phyloP scores from a whole-genome alignment of 345 rosid species.

The Salix caprea region DNA sequence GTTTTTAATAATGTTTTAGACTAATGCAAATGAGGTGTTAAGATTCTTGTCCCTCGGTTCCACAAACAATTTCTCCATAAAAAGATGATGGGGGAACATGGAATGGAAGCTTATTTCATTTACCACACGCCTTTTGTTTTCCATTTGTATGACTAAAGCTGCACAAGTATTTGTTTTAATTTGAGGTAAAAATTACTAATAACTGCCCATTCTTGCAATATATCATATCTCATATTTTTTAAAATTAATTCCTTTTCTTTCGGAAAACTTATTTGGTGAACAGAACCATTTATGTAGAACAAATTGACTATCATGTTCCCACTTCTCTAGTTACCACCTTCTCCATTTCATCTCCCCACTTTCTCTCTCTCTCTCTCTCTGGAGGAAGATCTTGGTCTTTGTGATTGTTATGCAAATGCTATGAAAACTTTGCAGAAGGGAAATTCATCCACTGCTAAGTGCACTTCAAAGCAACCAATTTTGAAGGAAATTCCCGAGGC shows the following conservation, averaged over 20 bases:
- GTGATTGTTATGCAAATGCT: neutral
- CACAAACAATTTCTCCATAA: too few species aligned
- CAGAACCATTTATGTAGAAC: neutral
- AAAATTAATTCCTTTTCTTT: neutral
- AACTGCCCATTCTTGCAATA: neutral
- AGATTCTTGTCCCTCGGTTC: too few species aligned
- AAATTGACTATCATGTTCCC: neutral
- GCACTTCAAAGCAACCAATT: conserved; percentile 5
- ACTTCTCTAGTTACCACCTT: neutral
- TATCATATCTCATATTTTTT: neutral
- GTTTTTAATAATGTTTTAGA: too few species aligned
- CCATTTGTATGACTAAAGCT: neutral
- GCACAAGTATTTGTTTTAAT: neutral
- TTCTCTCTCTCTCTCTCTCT: neutral
- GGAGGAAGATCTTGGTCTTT: neutral
- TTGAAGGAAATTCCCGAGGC: conserved; percentile 13
- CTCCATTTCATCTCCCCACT: neutral
- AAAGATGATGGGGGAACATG: too few species aligned
- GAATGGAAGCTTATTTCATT: too few species aligned
- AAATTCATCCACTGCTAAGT: neutral
- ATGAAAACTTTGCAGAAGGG: neutral
- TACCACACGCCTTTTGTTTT: too few species aligned
- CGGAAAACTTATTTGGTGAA: neutral
- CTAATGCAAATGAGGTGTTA: too few species aligned
- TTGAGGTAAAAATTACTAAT: neutral